Conservation (phyloP, 371 early-diverging fungal species). For the Actinomortierella wolfii region DNA sequence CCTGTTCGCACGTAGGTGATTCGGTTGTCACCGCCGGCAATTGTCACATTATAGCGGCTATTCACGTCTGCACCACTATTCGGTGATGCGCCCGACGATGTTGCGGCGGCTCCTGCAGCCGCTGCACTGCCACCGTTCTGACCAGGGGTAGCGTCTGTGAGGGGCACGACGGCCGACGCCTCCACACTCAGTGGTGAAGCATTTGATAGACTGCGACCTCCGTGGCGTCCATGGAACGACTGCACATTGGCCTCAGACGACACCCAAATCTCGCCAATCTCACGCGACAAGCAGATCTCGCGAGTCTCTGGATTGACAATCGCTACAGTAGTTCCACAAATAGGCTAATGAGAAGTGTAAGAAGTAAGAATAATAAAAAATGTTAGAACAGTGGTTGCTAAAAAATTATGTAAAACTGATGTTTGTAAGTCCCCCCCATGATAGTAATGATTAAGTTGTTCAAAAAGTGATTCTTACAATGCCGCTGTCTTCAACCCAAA, state of each 20-base stretch:
- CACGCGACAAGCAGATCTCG: conserved; percentile 68
- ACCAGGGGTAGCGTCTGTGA: too few species aligned
- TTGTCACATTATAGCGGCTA: conserved; percentile 48
- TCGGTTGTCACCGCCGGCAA: conserved; percentile 66
- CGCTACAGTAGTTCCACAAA: conserved; percentile 75
- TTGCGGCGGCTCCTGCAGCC: too few species aligned
- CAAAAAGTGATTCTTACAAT: conserved; percentile 56
- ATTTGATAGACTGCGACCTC: conserved; percentile 28
- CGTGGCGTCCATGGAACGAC: conserved; percentile 47
- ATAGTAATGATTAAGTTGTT: too few species aligned
- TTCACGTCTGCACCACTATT: conserved; percentile 27
- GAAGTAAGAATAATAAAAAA: neutral
- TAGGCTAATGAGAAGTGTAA: conserved; percentile 13
- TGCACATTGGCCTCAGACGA: conserved; percentile 68
- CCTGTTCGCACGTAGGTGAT: conserved; percentile 82
- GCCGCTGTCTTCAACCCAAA: conserved; percentile 80
- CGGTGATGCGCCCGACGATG: too few species aligned
- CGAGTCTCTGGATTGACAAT: conserved; percentile 81
- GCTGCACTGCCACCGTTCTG: too few species aligned
- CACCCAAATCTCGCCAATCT: conserved; percentile 91
- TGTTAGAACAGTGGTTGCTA: too few species aligned
- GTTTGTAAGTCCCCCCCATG: too few species aligned
- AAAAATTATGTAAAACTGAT: too few species aligned
- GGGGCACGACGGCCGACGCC: conserved; percentile 24
- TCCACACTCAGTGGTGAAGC: conserved; percentile 32